Conservation (phyloP, 1,139 yeast species). For the Taphrina wiesneri region DNA sequence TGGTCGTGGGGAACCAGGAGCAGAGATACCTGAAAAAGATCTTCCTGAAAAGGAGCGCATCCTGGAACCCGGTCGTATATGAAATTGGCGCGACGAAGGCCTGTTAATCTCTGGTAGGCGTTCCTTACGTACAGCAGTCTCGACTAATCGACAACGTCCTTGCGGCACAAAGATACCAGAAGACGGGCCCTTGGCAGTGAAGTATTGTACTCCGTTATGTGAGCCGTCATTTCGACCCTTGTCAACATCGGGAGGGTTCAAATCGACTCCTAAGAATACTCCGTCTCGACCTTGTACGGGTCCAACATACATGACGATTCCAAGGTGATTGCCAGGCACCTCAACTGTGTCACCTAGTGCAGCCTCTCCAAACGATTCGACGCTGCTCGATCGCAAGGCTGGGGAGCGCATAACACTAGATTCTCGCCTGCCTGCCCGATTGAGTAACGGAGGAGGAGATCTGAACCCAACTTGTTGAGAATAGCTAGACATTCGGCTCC, state of each 20-base stretch:
- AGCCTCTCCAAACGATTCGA: conserved; percentile 3
- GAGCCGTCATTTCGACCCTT: conserved; percentile 82
- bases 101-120: neutral
- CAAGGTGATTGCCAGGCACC: conserved; percentile 52
- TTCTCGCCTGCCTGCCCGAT: neutral
- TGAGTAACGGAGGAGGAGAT: conserved; percentile 1
- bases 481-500: neutral
- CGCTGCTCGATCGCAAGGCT: neutral
- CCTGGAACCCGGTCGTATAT: conserved; percentile 9
- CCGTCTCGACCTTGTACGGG: conserved; percentile 73
- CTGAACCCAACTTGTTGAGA: conserved; percentile 1
- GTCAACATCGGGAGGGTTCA: conserved; percentile 61
- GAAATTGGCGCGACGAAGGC: conserved; percentile 11
- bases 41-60: conserved; percentile 6
- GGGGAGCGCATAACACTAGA: conserved; percentile 12
- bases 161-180: conserved; percentile 42
- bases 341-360: conserved; percentile 48
- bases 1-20: neutral
- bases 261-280: conserved; percentile 83
- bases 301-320: conserved; percentile 72
- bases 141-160: conserved; percentile 29
- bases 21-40: neutral
- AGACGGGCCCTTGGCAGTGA: conserved; percentile 51
- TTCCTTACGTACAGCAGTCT: neutral
- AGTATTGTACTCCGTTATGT: conserved; percentile 60